Evolutionary conservation across 75 land plant species (phyloP), one percentile per base, ranked within the genome.

Genomic region (Adiantum capillusveneris): DNA sequence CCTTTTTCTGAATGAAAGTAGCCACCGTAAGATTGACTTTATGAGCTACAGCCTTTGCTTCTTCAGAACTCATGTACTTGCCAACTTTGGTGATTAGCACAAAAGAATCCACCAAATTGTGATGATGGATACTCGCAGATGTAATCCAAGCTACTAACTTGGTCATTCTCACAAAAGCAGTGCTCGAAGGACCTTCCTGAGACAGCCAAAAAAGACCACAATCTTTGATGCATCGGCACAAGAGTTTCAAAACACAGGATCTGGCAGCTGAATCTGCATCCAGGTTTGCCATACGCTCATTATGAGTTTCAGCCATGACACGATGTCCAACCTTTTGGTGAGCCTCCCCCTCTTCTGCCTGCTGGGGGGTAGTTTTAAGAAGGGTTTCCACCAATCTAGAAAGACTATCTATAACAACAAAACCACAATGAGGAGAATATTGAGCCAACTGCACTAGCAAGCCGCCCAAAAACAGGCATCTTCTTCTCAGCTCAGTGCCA

Each of bases 1-100:
- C 70, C 22, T 60, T 57, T 19, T 26, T 39, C 50, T 52, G 21
- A 48, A 74, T 57, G 6, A 46, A 17, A 46, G 17, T 6, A 18
- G 3, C 6, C 14, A 21, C 6, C 53, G 59, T 36, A 27, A 58
- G 39, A 19, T 49, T 43, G 42, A 65, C 41, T 28, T 36, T 39
- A 21, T 37, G 28, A 30, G 25, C 18, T n/a, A 46, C 50, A 46
- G 50, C 50, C 14, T 46, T 46, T 46, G 50, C 50, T 18, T 6
- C 14, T 46, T 21, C 5, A 46, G 22, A 46, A 14, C 5, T 18
- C 17, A 3, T 2, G 50, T n/a, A 46, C 12, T 3, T 6, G 13
- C 9, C 12, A 46, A 3, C 50, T 46, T 46, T n/a, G 50, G 6
- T 6, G 14, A 46, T 34, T 9, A 34, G 37, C 37, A 3, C 37